Evolutionary conservation across 2,329 filamentous ascomycete species (phyloP), one percentile per base, ranked within the genome.

Genomic region (Mariannaea elegans): DNA sequence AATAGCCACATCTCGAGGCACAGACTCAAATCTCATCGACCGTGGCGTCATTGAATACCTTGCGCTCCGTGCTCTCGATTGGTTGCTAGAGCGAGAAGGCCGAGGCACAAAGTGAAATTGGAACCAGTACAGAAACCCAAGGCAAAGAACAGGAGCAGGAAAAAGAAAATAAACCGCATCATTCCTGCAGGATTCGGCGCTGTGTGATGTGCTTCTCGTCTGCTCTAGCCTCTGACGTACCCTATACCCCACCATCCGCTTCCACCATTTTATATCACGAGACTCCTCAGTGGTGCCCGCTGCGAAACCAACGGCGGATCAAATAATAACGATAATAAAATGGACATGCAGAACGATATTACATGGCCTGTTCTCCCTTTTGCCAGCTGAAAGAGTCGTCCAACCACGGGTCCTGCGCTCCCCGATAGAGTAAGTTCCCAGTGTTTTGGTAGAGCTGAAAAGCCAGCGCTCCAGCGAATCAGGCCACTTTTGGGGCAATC

Each of bases 41-140:
- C 21, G 19, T 56, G 44, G 19, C 24, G 36, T 19, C 24, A 29
- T 32, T 32, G 29, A 36, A 21, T 52, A 41, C 54, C 19, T 12
- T 10, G 54, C 39, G 47, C 54, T 34, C 55, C 48, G 41, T 58
- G 55, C 55, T n/a, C 50, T 45, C 12, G 18, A 14, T 39, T 45
- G 16, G 55, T 58, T 58, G 44, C 42, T 34, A 19, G 31, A 36
- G 55, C 23, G 36, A 52, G 19, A 38, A 38, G 1, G 32, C n/a
- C 14, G 2, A 24, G 10, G 21, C 3, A 16, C 10, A 5, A 21
- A 38, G 34, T 7, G 10, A 21, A 19, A 42, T 42, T 42, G 13
- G n/a, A n/a, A n/a, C n/a, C n/a, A n/a, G n/a, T 23, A 23, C 27
- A 31, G 12, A 12, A 31, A 7, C n/a, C 34, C 9, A 14, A 9